Base-by-base conservation (phyloP, 176 grass and related monocot genomes). In the Eleusine indica region DNA sequence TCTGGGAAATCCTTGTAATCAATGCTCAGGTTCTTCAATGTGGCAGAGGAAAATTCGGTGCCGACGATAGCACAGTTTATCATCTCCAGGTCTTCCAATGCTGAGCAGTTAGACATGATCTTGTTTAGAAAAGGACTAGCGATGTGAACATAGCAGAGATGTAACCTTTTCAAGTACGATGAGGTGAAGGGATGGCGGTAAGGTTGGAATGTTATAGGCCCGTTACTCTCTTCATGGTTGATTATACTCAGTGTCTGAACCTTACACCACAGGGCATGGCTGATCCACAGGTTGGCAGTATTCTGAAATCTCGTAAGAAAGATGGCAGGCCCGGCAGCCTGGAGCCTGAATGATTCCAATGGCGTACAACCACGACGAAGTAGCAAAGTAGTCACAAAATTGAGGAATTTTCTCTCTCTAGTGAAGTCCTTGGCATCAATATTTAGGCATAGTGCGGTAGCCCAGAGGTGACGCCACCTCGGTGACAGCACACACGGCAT, bases 11-110 rank as follows among this genome's bases (percentile, higher is more conserved):
- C 0, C 25, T 48, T n/a, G 16, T 49, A 73, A 44, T 73, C 70
- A 73, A 73, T 51, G 44, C 22, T 73, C 22, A 73, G 43, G 70
- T 73, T 73, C 70, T 73, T 73, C 43, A 73, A 73, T 51, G 70
- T 51, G 44, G 22, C n/a, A 73, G 70, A 73, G 43, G 70, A 73
- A 49, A 73, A 73, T 51, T 73, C 22, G 1, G 70, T 73, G 22
- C n/a, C 70, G 49, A 16, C 13, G 13, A 73, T 73, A 22, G 3
- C 43, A 51, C 70, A 73, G 70, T 73, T 51, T 17, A 51, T 3
- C n/a, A 73, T 49, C 14, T 73, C 25, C 2, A 73, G 70, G 43
- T 73, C 70, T 51, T 73, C 44, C 44, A 49, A 51, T 17, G 22
- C 44, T 9, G 70, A 12, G 44, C 70, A 73, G 22, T 47, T 22